Percentiles rank a stretch among this genome's conserved stretches.
phyloP scores from a whole-genome alignment of 2,329 filamentous ascomycete genomes.

The Penicillium sp. region DNA sequence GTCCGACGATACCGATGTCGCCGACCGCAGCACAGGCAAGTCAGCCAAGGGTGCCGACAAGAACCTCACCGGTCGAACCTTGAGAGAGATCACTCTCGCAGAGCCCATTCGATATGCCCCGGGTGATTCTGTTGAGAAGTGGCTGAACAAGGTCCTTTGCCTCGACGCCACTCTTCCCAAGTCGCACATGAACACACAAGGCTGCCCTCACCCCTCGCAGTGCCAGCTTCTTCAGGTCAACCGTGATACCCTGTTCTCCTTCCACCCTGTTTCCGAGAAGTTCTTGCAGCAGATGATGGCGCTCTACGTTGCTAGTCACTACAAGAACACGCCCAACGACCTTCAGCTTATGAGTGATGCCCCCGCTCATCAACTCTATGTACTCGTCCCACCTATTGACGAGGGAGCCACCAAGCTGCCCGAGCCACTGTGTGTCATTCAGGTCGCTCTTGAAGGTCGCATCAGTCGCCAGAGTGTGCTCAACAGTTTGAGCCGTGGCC shows the following conservation, averaged over 20 bases:
- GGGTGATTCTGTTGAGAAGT: conserved; percentile 89
- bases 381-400: conserved; percentile 80
- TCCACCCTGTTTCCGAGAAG: conserved; percentile 93
- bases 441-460: conserved; percentile 89
- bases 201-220: conserved; percentile 84
- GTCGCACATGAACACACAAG: conserved; percentile 67
- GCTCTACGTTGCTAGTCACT: conserved; percentile 93
- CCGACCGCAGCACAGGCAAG: conserved; percentile 77
- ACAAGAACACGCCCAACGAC: conserved; percentile 97
- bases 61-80: conserved; percentile 65
- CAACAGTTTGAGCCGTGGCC: conserved; percentile 82
- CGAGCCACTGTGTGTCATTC: conserved; percentile 90
- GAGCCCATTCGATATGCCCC: conserved; percentile 94
- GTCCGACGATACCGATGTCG: conserved; percentile 61
- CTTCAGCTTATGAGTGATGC: conserved; percentile 98
- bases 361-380: conserved; percentile 92
- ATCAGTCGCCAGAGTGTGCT: conserved; percentile 92
- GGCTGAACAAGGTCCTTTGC: conserved; percentile 91
- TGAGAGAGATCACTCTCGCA: conserved; percentile 87
- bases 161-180: conserved; percentile 87
- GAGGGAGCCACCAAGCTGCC: conserved; percentile 76
- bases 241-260: conserved; percentile 95
- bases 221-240: conserved; percentile 94
- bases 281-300: conserved; percentile 98
- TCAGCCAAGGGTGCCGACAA: conserved; percentile 62